Conservation (phyloP, 345 rosid genomes). For the Pistacia vera region DNA sequence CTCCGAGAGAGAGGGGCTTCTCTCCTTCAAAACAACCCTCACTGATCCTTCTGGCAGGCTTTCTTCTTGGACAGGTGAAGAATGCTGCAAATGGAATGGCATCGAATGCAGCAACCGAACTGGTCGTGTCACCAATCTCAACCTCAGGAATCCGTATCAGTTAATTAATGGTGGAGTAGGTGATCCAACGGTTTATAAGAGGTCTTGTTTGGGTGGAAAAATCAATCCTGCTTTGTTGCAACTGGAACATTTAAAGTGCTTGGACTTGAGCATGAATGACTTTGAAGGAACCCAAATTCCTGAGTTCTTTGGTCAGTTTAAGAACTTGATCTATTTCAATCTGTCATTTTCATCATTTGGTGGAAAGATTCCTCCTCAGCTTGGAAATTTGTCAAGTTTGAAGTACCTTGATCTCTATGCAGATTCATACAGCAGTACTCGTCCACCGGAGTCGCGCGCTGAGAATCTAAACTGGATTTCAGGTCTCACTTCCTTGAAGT, state of each 20-base stretch:
- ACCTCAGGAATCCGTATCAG: conserved; percentile 27
- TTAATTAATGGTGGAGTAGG: conserved; percentile 14
- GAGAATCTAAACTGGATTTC: conserved; percentile 45
- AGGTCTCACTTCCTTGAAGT: conserved; percentile 37
- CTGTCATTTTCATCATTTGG: conserved; percentile 31
- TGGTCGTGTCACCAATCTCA: conserved; percentile 15
- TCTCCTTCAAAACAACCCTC: conserved; percentile 28
- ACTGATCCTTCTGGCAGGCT: conserved; percentile 35
- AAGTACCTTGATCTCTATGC: conserved; percentile 23
- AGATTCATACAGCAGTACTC: conserved; percentile 27
- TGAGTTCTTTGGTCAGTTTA: conserved; percentile 24
- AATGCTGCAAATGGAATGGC: conserved; percentile 36
- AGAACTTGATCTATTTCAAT: conserved; percentile 30
- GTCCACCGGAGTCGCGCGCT: conserved; percentile 14
- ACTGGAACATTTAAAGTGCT: conserved; percentile 15
- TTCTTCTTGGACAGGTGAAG: conserved; percentile 28
- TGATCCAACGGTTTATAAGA: conserved; percentile 12
- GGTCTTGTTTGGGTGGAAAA: conserved; percentile 32
- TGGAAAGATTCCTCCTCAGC: conserved; percentile 33
- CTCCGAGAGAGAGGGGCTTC: conserved; percentile 29
- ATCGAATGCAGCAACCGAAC: conserved; percentile 25
- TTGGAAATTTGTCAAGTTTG: conserved; percentile 29
- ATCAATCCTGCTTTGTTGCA: conserved; percentile 28
- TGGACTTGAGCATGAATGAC: conserved; percentile 42
- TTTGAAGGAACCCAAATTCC: conserved; percentile 35